Conservation (phyloP, 257 asterid species). For the Forsythia viridissima region DNA sequence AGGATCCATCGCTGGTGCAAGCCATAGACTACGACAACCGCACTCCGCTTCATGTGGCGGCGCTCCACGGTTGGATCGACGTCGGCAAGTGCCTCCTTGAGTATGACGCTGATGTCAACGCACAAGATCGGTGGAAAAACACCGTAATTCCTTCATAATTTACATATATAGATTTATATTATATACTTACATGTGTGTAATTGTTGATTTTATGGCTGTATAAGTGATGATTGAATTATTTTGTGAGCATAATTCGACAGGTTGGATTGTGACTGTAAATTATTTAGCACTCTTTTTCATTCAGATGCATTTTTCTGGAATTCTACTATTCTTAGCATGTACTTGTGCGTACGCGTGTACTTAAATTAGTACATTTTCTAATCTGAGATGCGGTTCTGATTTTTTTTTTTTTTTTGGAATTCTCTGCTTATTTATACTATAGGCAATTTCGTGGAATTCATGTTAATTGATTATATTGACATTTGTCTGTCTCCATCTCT, state of each 20-base stretch:
- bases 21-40: slow-evolving; percentile 88
- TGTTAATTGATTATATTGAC: neutral
- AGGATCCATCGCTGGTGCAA: slow-evolving; percentile 74
- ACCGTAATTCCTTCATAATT: slow-evolving; percentile 45
- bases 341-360: neutral
- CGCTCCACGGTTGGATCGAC: slow-evolving; percentile 94
- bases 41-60: slow-evolving; percentile 95
- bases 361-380: neutral
- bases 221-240: neutral
- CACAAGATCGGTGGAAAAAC: slow-evolving; percentile 98
- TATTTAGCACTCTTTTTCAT: neutral
- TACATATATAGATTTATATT: neutral
- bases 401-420: neutral
- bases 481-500: neutral
- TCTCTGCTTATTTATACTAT: neutral
- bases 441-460: neutral
- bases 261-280: neutral
- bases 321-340: neutral
- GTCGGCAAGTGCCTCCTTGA: slow-evolving; percentile 76
- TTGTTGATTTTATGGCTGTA: slow-evolving; percentile 2
- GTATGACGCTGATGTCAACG: slow-evolving; percentile 84
- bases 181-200: neutral
- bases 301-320: neutral
- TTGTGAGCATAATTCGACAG: neutral
- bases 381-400: neutral